Percentiles rank a stretch among this genome's conserved stretches.
Conservation (phyloP, 129 eudicot genomes). For the Lactuca sativa region DNA sequence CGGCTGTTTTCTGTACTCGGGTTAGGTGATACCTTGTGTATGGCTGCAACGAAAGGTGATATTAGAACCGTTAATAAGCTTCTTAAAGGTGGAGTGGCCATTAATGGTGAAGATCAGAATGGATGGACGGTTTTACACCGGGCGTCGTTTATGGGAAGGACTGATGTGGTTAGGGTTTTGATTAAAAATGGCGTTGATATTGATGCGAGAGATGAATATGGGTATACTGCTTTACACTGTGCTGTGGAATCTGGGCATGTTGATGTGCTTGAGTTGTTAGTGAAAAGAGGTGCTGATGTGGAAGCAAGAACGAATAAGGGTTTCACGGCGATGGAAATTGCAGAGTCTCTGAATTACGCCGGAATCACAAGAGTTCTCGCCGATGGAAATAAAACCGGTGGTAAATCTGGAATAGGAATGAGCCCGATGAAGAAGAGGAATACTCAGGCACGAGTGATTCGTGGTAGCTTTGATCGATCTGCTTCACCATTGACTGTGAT, state of each 20-base stretch:
- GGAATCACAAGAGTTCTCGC: conserved; percentile 51
- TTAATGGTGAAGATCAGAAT: conserved; percentile 58
- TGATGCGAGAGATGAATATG: conserved; percentile 55
- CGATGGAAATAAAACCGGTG: conserved; percentile 33
- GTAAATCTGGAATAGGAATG: conserved; percentile 27
- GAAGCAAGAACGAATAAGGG: conserved; percentile 65
- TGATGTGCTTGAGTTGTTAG: conserved; percentile 60
- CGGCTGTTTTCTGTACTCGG: conserved; percentile 50
- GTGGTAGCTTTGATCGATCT: conserved; percentile 52
- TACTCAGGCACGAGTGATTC: conserved; percentile 23
- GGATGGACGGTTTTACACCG: conserved; percentile 80
- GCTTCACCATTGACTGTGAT: conserved; percentile 37
- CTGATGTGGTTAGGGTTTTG: conserved; percentile 43
- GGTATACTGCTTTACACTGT: conserved; percentile 69
- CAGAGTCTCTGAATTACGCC: conserved; percentile 51
- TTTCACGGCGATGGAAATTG: conserved; percentile 53
- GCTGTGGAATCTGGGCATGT: conserved; percentile 61
- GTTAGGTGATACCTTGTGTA: conserved; percentile 49
- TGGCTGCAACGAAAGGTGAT: conserved; percentile 66
- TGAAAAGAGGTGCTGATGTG: conserved; percentile 60
- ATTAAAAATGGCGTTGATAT: conserved; percentile 56
- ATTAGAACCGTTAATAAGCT: conserved; percentile 47
- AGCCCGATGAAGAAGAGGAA: conserved; percentile 37
- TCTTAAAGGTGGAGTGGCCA: conserved; percentile 49
- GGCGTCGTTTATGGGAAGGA: conserved; percentile 59